Conservation (phyloP, 164 flowering plant species). For the Liriodendron chinense region DNA sequence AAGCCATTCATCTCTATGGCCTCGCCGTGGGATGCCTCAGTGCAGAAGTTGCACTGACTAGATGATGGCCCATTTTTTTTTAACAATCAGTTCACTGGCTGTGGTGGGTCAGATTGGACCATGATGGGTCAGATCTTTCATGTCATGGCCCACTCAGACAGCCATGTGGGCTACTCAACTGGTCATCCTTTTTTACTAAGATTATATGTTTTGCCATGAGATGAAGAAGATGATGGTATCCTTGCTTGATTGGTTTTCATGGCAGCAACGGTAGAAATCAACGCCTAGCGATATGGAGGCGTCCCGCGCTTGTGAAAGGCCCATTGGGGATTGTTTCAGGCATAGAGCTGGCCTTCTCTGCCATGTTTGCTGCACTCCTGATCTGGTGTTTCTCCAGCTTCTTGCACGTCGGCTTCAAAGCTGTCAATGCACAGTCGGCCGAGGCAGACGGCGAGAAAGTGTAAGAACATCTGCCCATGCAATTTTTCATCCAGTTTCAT, state of each 20-base stretch:
- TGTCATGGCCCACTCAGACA: too few relatives aligned
- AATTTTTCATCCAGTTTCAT: too few relatives aligned
- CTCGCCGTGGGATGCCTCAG: too few relatives aligned
- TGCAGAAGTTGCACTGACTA: too few relatives aligned
- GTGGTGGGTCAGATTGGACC: too few relatives aligned
- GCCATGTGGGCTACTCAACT: too few relatives aligned
- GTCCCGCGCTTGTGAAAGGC: conserved; percentile 59
- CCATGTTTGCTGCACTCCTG: conserved; percentile 66
- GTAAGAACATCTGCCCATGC: conserved; percentile 25
- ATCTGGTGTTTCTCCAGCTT: conserved; percentile 50
- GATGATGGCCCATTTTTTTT: too few relatives aligned
- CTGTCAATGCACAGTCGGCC: conserved; percentile 16
- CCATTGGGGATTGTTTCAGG: conserved; percentile 70
- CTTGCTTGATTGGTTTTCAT: background rate
- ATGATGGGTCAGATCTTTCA: too few relatives aligned
- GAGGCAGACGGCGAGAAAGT: conserved; percentile 23
- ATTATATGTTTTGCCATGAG: background rate
- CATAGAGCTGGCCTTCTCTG: conserved; percentile 48
- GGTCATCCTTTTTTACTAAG: background rate
- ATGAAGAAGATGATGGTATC: background rate
- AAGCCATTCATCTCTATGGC: too few relatives aligned
- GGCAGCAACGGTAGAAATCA: background rate
- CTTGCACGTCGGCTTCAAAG: conserved; percentile 29
- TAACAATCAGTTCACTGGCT: too few relatives aligned
- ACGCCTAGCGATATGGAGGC: conserved; percentile 25